Conservation (phyloP, 1,284 basidiomycete species). For the Cutaneotrichosporon sp. region DNA sequence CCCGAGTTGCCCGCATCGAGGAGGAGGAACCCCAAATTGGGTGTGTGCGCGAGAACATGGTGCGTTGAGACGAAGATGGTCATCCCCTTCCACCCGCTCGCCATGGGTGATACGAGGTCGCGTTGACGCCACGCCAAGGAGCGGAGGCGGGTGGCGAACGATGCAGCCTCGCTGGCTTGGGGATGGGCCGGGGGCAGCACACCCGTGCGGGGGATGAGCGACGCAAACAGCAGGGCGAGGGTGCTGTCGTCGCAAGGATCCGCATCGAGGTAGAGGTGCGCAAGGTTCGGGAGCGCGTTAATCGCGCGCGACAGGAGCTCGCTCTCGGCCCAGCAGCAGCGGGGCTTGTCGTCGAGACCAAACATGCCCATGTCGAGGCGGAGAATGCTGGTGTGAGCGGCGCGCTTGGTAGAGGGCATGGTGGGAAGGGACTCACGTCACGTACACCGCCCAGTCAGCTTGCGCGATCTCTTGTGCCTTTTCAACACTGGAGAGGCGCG, state of each 20-base stretch:
- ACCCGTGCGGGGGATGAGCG: constrained; percentile 29
- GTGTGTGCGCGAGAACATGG: constrained; percentile 40
- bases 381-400: constrained; percentile 29
- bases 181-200: background rate
- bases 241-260: constrained; percentile 50
- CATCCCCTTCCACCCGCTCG: background rate
- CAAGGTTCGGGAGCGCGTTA: constrained; percentile 36
- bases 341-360: constrained; percentile 34
- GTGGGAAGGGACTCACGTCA: constrained; percentile 38
- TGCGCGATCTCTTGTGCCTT: constrained; percentile 32
- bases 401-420: too few species aligned
- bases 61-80: constrained; percentile 44
- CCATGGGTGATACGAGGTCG: too few species aligned
- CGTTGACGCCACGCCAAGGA: too few species aligned
- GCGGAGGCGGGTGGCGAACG: too few species aligned
- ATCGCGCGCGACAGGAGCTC: constrained; percentile 36
- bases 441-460: constrained; percentile 43
- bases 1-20: constrained; percentile 48
- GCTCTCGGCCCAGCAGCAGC: constrained; percentile 47
- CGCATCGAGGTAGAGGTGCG: constrained; percentile 49
- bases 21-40: constrained; percentile 42
- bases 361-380: constrained; percentile 50
- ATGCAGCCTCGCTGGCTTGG: too few species aligned
- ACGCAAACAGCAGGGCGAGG: constrained; percentile 41
- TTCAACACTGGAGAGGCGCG: constrained; percentile 32